Evolutionary conservation across 2,329 filamentous ascomycete genomes (phyloP), one percentile per base, ranked within the genome.

Genomic region (Didymella pinodella): DNA sequence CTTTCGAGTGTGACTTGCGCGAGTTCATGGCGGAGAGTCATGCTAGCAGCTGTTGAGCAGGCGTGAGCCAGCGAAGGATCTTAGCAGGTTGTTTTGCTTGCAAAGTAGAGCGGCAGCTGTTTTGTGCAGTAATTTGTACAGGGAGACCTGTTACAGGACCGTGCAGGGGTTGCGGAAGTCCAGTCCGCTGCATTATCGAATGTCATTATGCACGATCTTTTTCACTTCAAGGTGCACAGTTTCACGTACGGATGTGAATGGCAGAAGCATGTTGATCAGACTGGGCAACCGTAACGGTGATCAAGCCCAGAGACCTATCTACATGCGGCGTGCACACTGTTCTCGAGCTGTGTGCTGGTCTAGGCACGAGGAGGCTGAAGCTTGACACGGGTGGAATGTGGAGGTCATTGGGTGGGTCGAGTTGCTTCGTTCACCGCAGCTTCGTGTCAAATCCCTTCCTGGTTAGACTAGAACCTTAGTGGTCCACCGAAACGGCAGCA

Each of bases 391-490:
- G 20, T 20, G 25, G 20, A 36, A 36, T 32, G 40, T 36, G 32
- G 32, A 36, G 32, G 32, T 36, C 32, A 36, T 45, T 32, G 40
- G 28, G 32, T 16, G n/a, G 32, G 32, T 36, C 32, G 6, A n/a
- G 16, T n/a, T 36, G 16, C 32, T 36, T 56, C 41, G 46, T 55
- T 55, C 53, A 55, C 46, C 45, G 53, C 46, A 45, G 46, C 53
- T 44, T 40, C 3, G 10, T 31, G 29, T n/a, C 34, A 26, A 20
- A 8, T 25, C 22, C 14, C 4, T n/a, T 20, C 32, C 11, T 5
- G 46, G 54, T 40, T 47, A 56, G 41, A n/a, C 8, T 26, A 16
- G 6, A 7, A n/a, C 26, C 11, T 26, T 10, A 46, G 40, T 46
- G 25, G 16, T 4, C 18, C 40, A 26, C 46, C 32, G 40, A n/a